Conservation (phyloP, 164 flowering plant species). For the Akebia trifoliata region DNA sequence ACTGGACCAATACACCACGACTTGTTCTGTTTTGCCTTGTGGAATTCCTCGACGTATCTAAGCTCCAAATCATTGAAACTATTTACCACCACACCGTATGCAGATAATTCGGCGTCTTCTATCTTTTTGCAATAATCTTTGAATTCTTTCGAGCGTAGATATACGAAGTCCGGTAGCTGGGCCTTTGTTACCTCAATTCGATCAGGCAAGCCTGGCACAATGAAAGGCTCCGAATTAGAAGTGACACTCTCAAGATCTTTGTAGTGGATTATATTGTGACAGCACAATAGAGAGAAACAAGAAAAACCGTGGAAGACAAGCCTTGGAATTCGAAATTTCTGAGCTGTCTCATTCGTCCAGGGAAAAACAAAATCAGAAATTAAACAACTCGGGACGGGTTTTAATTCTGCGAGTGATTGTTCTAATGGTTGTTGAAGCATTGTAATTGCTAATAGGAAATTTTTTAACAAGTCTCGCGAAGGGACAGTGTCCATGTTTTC, state of each 20-base stretch:
- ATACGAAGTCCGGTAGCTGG: constrained; percentile 21
- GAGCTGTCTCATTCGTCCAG: constrained; percentile 31
- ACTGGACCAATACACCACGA: constrained; percentile 28
- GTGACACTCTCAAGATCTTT: constrained; percentile 15
- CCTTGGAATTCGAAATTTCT: constrained; percentile 33
- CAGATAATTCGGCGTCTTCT: constrained; percentile 25
- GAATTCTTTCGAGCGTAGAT: too few species aligned
- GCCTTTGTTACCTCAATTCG: constrained; percentile 25
- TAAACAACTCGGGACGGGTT: constrained; percentile 35
- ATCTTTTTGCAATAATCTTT: constrained; percentile 10
- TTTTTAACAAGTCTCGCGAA: constrained; percentile 6
- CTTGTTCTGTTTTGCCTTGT: constrained; percentile 15
- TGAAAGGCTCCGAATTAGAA: constrained; percentile 25
- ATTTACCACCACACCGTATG: constrained; percentile 33
- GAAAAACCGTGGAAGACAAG: constrained; percentile 26
- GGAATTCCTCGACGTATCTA: constrained; percentile 12
- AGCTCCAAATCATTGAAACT: constrained; percentile 29
- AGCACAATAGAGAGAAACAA: constrained; percentile 28
- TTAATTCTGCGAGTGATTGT: constrained; percentile 8
- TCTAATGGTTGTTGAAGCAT: constrained; percentile 34
- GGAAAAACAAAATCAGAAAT: constrained; percentile 31
- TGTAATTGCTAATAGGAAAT: constrained; percentile 26
- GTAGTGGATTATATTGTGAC: neutral
- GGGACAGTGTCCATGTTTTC: constrained; percentile 41
- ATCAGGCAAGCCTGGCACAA: constrained; percentile 33